Percentiles rank a stretch among this genome's conserved stretches.
These are phyloP conservation scores for Cryptococcus hybrid DNA, from an alignment of 1,284 basidiomycete species.

Conservation along the genomic window DNA sequence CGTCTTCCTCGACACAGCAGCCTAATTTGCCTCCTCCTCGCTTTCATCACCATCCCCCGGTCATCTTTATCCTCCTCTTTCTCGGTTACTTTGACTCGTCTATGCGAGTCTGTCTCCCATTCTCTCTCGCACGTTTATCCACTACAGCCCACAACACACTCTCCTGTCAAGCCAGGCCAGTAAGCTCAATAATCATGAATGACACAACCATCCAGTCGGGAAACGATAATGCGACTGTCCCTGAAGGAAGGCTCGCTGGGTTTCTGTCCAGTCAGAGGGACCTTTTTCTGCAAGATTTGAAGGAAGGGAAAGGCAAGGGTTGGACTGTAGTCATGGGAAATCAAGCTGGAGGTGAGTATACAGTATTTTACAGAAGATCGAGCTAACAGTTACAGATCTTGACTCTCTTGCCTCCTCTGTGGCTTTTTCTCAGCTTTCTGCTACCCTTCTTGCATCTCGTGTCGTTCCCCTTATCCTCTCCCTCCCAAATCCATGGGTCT, in stretches of 20 bases:
- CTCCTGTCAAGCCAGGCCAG: conserved; percentile 15
- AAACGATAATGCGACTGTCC: background rate
- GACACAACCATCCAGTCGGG: background rate
- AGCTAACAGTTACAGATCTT: conserved; percentile 61
- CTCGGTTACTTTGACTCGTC: conserved; percentile 13
- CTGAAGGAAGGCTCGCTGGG: conserved; percentile 33
- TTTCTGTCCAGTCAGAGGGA: conserved; percentile 52
- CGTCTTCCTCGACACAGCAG: conserved; percentile 5
- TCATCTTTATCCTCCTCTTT: conserved; percentile 8
- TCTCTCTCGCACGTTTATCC: conserved; percentile 30
- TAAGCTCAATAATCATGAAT: background rate
- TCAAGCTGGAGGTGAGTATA: conserved; percentile 75
- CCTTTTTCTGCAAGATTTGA: conserved; percentile 55
- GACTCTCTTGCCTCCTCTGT: conserved; percentile 82
- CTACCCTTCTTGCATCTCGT: conserved; percentile 55
- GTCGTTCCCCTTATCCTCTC: conserved; percentile 73
- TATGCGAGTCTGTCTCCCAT: conserved; percentile 40
- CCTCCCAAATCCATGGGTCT: conserved; percentile 67
- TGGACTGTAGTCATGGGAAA: conserved; percentile 90
- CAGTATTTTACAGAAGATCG: background rate
- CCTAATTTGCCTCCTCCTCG: conserved; percentile 1
- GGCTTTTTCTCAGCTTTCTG: conserved; percentile 69
- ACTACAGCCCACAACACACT: conserved; percentile 22
- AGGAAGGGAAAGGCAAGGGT: conserved; percentile 53
- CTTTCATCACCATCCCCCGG: conserved; percentile 6